A percentile compares a stretch with the other conserved stretches of the same genome.
These are phyloP conservation scores for Albophoma yamanashiensis DNA, from an alignment of 2,329 filamentous ascomycete species.

Conservation along the genomic window DNA sequence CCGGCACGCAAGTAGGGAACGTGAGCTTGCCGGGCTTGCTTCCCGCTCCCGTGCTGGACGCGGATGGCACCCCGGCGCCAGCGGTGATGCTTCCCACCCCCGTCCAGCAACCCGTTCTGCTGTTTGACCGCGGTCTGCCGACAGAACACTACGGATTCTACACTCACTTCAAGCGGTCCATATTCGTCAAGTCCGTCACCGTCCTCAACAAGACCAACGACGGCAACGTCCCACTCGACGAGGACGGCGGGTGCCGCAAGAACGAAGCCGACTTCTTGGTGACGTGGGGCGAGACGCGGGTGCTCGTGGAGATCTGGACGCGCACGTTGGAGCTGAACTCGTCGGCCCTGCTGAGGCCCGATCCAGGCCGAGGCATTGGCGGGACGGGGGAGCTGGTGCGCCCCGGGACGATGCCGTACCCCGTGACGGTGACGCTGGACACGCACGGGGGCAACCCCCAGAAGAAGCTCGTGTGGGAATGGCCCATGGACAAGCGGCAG, in stretches of 20 bases:
- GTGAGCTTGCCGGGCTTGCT: conserved; percentile 33
- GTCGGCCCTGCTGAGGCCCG: conserved; percentile 24
- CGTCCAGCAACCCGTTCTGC: conserved; percentile 65
- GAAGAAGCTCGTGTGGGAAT: conserved; percentile 44
- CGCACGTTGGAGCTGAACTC: conserved; percentile 31
- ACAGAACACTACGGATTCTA: conserved; percentile 94
- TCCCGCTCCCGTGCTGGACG: conserved; percentile 49
- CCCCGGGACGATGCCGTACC: conserved; percentile 54
- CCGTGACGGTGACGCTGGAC: conserved; percentile 49
- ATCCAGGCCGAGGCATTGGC: conserved; percentile 15
- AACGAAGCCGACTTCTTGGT: conserved; percentile 43
- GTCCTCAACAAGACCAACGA: conserved; percentile 33
- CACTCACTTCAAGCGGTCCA: conserved; percentile 78
- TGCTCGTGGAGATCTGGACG: conserved; percentile 58
- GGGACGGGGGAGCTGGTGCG: conserved; percentile 21
- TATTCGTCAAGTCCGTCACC: conserved; percentile 60
- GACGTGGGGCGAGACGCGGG: conserved; percentile 49
- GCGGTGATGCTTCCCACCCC: conserved; percentile 63
- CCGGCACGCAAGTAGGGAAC: conserved; percentile 9
- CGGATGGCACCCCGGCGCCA: conserved; percentile 62
- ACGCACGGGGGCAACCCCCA: conserved; percentile 47
- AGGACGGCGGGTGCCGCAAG: conserved; percentile 42
- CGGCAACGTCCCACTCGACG: conserved; percentile 34
- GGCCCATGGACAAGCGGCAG: conserved; percentile 36
- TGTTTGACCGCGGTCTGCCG: conserved; percentile 71